Evolutionary conservation across 768 basidiomycete genomes (phyloP).

Genomic region (Hericium erinaceus): DNA sequence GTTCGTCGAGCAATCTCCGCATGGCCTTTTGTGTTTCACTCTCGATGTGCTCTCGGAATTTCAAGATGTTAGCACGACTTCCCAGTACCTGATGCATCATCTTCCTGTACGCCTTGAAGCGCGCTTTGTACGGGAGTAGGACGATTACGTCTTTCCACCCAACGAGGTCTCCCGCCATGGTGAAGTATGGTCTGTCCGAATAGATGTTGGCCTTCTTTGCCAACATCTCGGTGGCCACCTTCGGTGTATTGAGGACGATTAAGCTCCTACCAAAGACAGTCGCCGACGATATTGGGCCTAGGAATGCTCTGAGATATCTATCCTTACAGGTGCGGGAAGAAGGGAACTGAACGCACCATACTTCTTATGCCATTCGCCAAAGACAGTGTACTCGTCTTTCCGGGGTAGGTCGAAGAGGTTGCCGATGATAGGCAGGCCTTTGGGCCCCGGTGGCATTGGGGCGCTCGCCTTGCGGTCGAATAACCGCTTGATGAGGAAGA

Average conservation of each 20-base stretch:
- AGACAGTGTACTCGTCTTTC: slow-evolving; percentile 9
- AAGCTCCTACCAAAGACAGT: slow-evolving; percentile 16
- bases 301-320: background rate
- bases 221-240: slow-evolving; percentile 16
- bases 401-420: slow-evolving; percentile 10
- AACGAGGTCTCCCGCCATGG: slow-evolving; percentile 14
- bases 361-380: slow-evolving; percentile 5
- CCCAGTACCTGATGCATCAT: slow-evolving; percentile 12
- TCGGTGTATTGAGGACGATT: slow-evolving; percentile 16
- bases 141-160: slow-evolving; percentile 12
- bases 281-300: slow-evolving; percentile 18
- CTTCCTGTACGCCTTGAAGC: slow-evolving; percentile 13
- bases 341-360: slow-evolving; percentile 3
- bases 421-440: slow-evolving; percentile 12
- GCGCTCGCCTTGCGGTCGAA: slow-evolving; percentile 9
- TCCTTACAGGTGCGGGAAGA: background rate
- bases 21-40: slow-evolving; percentile 8
- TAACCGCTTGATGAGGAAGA: slow-evolving; percentile 9
- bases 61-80: slow-evolving; percentile 9
- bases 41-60: slow-evolving; percentile 12
- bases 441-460: slow-evolving; percentile 6
- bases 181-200: slow-evolving; percentile 13
- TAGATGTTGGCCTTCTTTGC: slow-evolving; percentile 18
- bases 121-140: slow-evolving; percentile 13
- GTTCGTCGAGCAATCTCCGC: slow-evolving; percentile 10